phyloP scores from a whole-genome alignment of 2,329 filamentous ascomycete species.

The Blastomyces percursus region DNA sequence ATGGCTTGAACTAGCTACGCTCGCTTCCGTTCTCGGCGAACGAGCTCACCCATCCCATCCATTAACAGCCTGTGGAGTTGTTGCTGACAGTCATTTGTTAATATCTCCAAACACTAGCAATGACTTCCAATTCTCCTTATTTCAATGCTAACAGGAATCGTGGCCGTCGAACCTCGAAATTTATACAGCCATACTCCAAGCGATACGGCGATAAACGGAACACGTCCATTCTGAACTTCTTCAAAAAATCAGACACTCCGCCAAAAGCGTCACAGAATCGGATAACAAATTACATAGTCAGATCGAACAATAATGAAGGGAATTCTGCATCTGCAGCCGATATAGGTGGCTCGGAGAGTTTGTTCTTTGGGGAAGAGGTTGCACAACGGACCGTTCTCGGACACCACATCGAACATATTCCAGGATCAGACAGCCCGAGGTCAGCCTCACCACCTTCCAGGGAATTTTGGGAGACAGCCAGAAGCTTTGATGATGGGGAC shows the following conservation, averaged over 20 bases:
- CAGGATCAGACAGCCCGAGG: conserved; percentile 11
- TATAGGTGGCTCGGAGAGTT: conserved; percentile 14
- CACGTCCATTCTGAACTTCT: conserved; percentile 61
- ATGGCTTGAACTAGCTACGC: not conserved
- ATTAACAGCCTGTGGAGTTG: not conserved
- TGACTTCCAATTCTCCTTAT: not conserved
- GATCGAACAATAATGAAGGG: conserved; percentile 19
- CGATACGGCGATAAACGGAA: conserved; percentile 31
- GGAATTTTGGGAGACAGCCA: conserved; percentile 10
- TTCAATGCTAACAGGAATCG: not conserved
- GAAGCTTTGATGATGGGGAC: conserved; percentile 16
- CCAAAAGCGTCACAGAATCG: conserved; percentile 39
- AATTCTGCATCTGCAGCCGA: not conserved
- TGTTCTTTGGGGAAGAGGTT: conserved; percentile 29
- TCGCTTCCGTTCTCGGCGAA: not conserved
- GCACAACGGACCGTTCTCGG: not conserved
- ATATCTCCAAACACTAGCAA: not conserved
- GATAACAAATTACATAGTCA: conserved; percentile 39
- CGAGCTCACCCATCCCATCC: not conserved
- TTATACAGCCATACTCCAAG: not conserved
- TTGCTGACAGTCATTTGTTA: not conserved
- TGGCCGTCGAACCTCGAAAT: not conserved
- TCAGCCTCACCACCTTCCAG: conserved; percentile 27
- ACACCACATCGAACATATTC: not conserved
- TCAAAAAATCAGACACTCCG: conserved; percentile 54